phyloP scores from a whole-genome alignment of 257 asterid genomes.

The Cordia subcordata region DNA sequence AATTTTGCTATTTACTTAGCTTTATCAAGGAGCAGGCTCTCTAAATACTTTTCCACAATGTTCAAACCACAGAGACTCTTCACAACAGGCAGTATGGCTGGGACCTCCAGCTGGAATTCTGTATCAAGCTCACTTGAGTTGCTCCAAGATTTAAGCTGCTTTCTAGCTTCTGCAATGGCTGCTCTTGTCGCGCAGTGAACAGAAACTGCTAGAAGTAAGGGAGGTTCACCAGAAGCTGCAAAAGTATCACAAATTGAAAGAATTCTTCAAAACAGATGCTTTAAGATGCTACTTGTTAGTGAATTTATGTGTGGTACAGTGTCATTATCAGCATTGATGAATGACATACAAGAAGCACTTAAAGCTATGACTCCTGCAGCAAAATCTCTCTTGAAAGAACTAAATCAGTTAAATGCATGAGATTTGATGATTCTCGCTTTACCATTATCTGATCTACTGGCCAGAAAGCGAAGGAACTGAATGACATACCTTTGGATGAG shows the following conservation, averaged over 20 bases:
- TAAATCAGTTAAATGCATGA: no score
- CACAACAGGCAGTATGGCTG: conserved; percentile 22
- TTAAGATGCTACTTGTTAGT: no score
- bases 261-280: no score
- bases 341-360: no score
- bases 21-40: conserved; percentile 11
- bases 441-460: no score
- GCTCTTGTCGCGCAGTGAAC: conserved; percentile 19
- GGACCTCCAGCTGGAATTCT: conserved; percentile 17
- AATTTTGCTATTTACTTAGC: not conserved
- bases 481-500: conserved; percentile 64
- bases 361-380: no score
- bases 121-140: conserved; percentile 1
- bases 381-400: no score
- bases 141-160: conserved; percentile 12
- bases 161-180: conserved; percentile 19
- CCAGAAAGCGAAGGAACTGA: not conserved
- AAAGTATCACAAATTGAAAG: not conserved
- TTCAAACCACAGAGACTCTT: conserved; percentile 18
- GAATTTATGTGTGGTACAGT: no score
- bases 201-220: conserved; percentile 14
- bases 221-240: conserved; percentile 21
- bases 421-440: no score
- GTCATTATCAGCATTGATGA: not conserved
- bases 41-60: conserved; percentile 17